These are phyloP conservation scores for Cladosporium sp. DNA, from an alignment of 2,329 filamentous ascomycete genomes.

Conservation along the genomic window DNA sequence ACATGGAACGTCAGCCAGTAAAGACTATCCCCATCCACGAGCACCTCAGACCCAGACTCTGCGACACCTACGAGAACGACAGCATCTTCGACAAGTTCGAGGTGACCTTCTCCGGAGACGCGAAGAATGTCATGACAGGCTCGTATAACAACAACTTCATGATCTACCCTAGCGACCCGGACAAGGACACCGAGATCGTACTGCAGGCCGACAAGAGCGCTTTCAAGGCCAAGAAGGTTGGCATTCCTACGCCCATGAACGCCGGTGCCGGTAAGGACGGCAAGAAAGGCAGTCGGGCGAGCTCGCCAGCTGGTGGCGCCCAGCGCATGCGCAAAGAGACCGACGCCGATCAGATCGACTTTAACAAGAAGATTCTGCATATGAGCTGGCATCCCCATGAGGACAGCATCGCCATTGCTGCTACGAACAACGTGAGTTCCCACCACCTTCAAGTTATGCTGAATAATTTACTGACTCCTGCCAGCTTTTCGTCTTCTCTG, in stretches of 20 bases:
- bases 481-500: constrained; percentile 59
- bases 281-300: constrained; percentile 89
- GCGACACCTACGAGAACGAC: constrained; percentile 98
- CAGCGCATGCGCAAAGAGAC: constrained; percentile 99
- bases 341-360: constrained; percentile 98
- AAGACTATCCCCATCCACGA: constrained; percentile 99
- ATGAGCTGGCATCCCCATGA: constrained; percentile 99
- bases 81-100: constrained; percentile 99
- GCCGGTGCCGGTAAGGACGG: constrained; percentile 58
- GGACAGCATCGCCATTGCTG: constrained; percentile 98
- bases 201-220: constrained; percentile 97
- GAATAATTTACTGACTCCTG: constrained; percentile 22
- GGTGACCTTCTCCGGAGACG: constrained; percentile 96
- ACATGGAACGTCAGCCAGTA: constrained; percentile 95
- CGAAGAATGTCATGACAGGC: constrained; percentile 98
- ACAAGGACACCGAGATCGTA: constrained; percentile 95
- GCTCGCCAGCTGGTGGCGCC: constrained; percentile 82
- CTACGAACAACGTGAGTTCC: constrained; percentile 91
- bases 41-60: constrained; percentile 87
- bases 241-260: constrained; percentile 96
- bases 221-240: constrained; percentile 99
- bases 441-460: background rate
- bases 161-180: constrained; percentile 96
- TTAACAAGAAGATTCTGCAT: constrained; percentile 99
- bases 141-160: constrained; percentile 99